These are phyloP conservation scores for Boletus rex-veris DNA, from an alignment of 768 basidiomycete species.

Conservation along the genomic window DNA sequence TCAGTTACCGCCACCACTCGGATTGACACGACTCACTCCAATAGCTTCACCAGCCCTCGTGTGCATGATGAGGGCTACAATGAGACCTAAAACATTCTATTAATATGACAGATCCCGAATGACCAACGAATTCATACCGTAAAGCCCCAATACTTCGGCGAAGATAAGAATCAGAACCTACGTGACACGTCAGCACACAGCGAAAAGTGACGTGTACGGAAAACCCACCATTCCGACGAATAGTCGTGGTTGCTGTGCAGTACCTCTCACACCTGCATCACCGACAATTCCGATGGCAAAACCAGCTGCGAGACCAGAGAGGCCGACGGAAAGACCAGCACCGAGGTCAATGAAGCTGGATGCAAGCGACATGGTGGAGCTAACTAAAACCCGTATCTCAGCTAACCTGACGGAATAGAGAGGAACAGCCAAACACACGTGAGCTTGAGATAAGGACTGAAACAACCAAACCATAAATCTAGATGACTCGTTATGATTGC, in stretches of 20 bases:
- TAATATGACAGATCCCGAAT: neutral
- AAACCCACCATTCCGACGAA: conserved; percentile 86
- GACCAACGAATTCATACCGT: conserved; percentile 46
- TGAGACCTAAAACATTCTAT: conserved; percentile 51
- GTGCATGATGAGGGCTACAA: conserved; percentile 96
- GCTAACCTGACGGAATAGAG: neutral
- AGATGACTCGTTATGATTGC: neutral
- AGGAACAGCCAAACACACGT: conserved; percentile 50
- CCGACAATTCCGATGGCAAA: conserved; percentile 99
- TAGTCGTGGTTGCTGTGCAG: conserved; percentile 91
- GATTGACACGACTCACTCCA: conserved; percentile 7
- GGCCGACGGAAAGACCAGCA: conserved; percentile 88
- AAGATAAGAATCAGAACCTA: conserved; percentile 98
- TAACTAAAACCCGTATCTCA: conserved; percentile 43
- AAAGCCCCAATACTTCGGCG: conserved; percentile 90
- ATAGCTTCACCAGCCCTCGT: conserved; percentile 47
- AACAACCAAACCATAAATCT: conserved; percentile 98
- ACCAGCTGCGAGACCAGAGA: conserved; percentile 94
- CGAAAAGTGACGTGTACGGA: neutral
- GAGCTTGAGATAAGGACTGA: conserved; percentile 92
- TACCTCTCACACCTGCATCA: conserved; percentile 97
- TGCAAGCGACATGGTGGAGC: conserved; percentile 80
- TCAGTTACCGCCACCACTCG: neutral
- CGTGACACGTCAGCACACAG: neutral
- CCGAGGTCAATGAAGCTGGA: conserved; percentile 93